Percentiles rank a stretch among this genome's conserved stretches.
Conservation (phyloP, 108 stramenopile genomes). For the Aurantiochytrium sp. region DNA sequence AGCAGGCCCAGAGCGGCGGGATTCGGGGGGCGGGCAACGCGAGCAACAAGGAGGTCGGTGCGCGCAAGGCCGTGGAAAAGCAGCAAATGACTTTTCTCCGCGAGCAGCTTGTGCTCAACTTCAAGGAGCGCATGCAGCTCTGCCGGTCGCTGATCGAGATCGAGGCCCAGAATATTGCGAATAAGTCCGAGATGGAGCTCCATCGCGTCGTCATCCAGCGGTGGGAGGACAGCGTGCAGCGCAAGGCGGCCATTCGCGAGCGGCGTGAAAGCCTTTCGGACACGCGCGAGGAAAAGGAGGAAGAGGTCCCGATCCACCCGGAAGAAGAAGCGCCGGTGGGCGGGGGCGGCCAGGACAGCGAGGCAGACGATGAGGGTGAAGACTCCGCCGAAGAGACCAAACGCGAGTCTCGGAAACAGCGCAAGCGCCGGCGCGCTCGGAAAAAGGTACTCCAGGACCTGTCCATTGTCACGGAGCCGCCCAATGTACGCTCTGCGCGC, state of each 20-base stretch:
- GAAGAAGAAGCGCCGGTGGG: not conserved
- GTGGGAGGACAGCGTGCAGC: constrained; percentile 39
- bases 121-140: constrained; percentile 63
- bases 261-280: not conserved
- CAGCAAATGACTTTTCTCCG: constrained; percentile 31
- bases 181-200: constrained; percentile 54
- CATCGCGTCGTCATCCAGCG: constrained; percentile 47
- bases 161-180: constrained; percentile 62
- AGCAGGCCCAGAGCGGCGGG: not conserved
- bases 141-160: constrained; percentile 58
- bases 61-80: not conserved
- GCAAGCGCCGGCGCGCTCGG: no score
- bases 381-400: not conserved
- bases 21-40: not conserved
- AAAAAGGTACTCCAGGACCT: not conserved
- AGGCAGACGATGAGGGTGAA: constrained; percentile 17
- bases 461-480: constrained; percentile 31
- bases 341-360: not conserved
- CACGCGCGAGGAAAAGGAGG: constrained; percentile 26
- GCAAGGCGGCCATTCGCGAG: constrained; percentile 31
- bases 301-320: not conserved
- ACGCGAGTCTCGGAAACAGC: not conserved
- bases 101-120: constrained; percentile 52
- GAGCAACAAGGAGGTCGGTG: not conserved
- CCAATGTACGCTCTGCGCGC: constrained; percentile 44